Evolutionary conservation across 176 grass and related monocot species (phyloP), one percentile per base, ranked within the genome.

Genomic region (Coix lacrymajobi): DNA sequence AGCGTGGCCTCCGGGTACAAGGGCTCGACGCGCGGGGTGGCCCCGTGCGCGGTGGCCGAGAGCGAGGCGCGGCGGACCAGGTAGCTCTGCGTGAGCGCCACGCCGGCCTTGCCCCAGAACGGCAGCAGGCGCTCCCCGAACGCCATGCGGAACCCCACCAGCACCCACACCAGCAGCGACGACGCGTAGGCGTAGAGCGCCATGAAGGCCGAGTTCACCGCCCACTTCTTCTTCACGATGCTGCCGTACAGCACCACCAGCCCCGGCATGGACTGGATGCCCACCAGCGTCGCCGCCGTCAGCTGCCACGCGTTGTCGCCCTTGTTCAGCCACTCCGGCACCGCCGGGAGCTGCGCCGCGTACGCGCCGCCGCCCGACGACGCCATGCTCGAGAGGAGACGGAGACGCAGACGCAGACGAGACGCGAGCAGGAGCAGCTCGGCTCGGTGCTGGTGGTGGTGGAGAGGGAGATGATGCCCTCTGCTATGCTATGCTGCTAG

Each of bases 141-240:
- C 81, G 89, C 89, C 92, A 94, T 94, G 79, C 86, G 85, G 76
- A 89, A 94, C 1, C 83, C 92, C 0, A 89, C 75, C 44, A 94
- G 85, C 54, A 94, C 92, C 92, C 92, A 91, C 61, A 94, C 80
- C 64, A 94, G 84, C 36, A 94, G 92, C 17, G 92, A 84, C 13
- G 92, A 94, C 6, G 92, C 92, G 56, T 92, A 94, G 22, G 92
- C 84, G 71, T 94, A 94, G 28, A 94, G 76, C 74, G 90, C 90
- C 92, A 94, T 94, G 89, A 94, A 94, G 29, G 92, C 92, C 41
- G 87, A 90, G 71, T 94, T 94, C 28, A 94, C 92, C 0, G 92
- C 92, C 92, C 92, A 94, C 85, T 94, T 94, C 87, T 94, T 94
- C 82, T 94, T 94, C 70, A 94, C 92, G 78, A 94, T 94, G 88